These are phyloP conservation scores for Carpinus fangiana DNA, from an alignment of 306 rosid genomes.

Conservation along the genomic window DNA sequence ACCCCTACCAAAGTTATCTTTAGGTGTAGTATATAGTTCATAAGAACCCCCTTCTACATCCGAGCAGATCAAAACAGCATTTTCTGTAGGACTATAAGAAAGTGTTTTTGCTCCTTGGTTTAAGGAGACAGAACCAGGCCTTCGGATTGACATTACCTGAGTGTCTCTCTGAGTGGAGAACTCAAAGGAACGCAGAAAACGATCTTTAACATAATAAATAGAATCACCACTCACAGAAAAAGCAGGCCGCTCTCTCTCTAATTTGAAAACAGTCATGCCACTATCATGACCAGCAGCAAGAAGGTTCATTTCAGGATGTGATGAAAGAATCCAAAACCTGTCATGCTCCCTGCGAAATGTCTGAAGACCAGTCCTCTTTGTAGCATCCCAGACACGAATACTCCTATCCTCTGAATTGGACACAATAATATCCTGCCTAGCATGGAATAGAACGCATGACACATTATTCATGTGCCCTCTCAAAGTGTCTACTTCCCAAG, in stretches of 20 bases:
- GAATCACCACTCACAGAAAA: conserved; percentile 81
- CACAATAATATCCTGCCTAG: conserved; percentile 89
- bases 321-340: conserved; percentile 92
- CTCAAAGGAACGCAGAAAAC: conserved; percentile 78
- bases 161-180: conserved; percentile 74
- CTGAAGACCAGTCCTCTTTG: conserved; percentile 90
- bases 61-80: conserved; percentile 85
- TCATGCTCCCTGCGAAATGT: conserved; percentile 95
- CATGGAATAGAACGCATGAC: conserved; percentile 92
- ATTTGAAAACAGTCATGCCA: conserved; percentile 91
- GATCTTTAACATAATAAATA: conserved; percentile 72
- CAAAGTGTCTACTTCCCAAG: conserved; percentile 97
- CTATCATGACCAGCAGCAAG: conserved; percentile 98
- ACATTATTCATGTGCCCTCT: conserved; percentile 98
- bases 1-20: conserved; percentile 71
- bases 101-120: conserved; percentile 87
- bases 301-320: conserved; percentile 96
- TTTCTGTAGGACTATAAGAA: conserved; percentile 81
- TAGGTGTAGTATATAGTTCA: conserved; percentile 77
- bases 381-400: conserved; percentile 94
- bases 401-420: conserved; percentile 98
- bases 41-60: conserved; percentile 90
- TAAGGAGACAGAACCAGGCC: conserved; percentile 71
- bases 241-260: conserved; percentile 94
- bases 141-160: conserved; percentile 79